phyloP scores from a whole-genome alignment of 78 protist genomes.

The Guillardia theta region DNA sequence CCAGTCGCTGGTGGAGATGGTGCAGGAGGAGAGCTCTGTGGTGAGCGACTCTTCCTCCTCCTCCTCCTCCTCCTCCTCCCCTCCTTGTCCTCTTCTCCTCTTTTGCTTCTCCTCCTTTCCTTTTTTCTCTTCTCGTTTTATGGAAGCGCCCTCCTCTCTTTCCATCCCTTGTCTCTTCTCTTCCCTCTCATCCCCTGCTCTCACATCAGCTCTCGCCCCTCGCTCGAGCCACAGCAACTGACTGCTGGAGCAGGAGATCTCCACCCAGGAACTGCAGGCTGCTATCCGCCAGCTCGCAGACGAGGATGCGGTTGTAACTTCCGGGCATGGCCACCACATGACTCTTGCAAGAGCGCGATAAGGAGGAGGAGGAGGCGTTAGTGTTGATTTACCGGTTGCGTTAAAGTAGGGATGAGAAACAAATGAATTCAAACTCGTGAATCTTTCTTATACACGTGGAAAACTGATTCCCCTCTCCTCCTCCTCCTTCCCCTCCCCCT shows the following conservation, averaged over 20 bases:
- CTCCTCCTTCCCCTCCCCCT: no score
- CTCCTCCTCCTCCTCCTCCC: no score
- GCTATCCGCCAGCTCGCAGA: slow-evolving; percentile 26
- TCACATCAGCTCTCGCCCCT: neutral
- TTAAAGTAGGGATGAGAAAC: neutral
- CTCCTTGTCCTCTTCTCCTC: no score
- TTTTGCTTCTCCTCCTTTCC: no score
- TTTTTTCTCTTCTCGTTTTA: no score
- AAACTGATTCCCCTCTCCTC: neutral
- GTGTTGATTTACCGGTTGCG: neutral
- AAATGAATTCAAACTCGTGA: neutral
- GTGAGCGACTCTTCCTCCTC: no score
- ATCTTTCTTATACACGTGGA: no score
- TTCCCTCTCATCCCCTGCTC: neutral
- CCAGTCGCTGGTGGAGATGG: neutral
- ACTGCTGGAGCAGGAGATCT: neutral
- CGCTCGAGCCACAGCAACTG: neutral
- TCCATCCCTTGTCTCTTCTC: no score
- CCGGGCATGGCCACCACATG: slow-evolving; percentile 2
- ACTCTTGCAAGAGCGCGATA: neutral
- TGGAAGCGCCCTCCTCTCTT: no score
- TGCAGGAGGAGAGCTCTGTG: neutral
- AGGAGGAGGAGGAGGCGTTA: neutral
- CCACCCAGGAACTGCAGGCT: neutral
- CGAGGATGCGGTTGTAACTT: neutral